Base-by-base conservation (phyloP, 306 rosid genomes). In the Citrullus amarus region DNA sequence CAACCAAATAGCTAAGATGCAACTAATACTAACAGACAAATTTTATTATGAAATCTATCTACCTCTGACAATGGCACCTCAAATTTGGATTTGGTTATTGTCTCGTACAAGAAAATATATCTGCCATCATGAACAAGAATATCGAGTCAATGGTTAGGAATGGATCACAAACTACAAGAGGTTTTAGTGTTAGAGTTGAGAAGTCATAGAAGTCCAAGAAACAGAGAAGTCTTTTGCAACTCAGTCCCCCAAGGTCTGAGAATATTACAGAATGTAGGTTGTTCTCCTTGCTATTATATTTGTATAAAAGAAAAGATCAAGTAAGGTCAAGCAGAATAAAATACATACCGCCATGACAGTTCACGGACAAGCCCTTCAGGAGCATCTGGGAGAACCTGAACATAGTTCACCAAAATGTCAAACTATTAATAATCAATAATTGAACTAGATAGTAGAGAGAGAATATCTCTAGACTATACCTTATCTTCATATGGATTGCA, bases 381-480 rank as follows among this genome's bases (percentile, higher is more conserved):
- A 79, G 99, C 99, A 60, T 89, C 91, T 30, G 99, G 99, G 83
- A 95, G 97, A 83, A 92, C 97, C 99, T 91, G 81, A 70, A 84
- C 59, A 82, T 80, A 79, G 77, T 57, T 22, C 71, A 75, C 62
- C 74, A 54, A 14, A 57, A 28, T 48, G 32, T 44, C 71, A 65
- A 6, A 50, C 15, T 7, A 36, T 39, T 13, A 59, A 36, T 11
- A 5, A 55, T 57, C 7, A 43, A 36, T 11, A 0, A 43, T 38
- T 34, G 2, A 57, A 46, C 25, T 3, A 59, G 81, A 77, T 28
- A 38, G 17, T 30, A 57, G 30, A 43, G 70, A 80, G 54, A 44
- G 20, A 54, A 32, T 75, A 61, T 41, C 43, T 73, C 43, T 73
- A 71, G 62, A 76, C 78, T 34, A 77, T 12, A 91, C 99, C 99